Conservation (phyloP, 148 eudicot species). For the Cornus suecica region DNA sequence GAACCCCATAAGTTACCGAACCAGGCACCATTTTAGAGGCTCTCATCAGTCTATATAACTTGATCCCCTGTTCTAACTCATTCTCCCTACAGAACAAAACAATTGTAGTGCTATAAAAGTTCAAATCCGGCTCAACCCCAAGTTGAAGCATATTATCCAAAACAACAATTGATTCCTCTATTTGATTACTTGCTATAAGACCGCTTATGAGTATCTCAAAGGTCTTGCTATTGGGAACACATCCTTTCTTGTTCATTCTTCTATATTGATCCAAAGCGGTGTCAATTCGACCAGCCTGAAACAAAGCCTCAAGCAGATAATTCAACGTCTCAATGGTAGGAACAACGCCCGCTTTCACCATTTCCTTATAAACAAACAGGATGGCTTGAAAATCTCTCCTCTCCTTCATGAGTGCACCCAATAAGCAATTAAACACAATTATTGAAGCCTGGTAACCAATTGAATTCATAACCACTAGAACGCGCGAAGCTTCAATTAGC, state of each 20-base stretch:
- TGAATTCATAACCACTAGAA: conserved; percentile 39
- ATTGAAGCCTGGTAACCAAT: conserved; percentile 37
- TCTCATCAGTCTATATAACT: conserved; percentile 50
- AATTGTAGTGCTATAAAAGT: conserved; percentile 39
- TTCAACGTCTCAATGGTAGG: conserved; percentile 61
- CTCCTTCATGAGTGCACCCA: conserved; percentile 51
- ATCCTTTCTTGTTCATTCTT: conserved; percentile 57
- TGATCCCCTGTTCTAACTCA: conserved; percentile 35
- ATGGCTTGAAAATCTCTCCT: conserved; percentile 49
- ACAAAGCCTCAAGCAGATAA: conserved; percentile 50
- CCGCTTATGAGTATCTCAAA: conserved; percentile 55
- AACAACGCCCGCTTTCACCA: conserved; percentile 57
- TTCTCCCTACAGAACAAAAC: conserved; percentile 39
- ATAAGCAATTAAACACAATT: conserved; percentile 36
- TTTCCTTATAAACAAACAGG: conserved; percentile 64
- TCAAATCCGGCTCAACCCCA: conserved; percentile 41
- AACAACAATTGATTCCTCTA: conserved; percentile 46
- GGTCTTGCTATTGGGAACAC: conserved; percentile 61
- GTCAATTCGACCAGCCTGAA: conserved; percentile 44
- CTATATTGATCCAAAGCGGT: conserved; percentile 59
- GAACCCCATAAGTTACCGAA: conserved; percentile 31
- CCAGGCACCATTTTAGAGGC: conserved; percentile 40
- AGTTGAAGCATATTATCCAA: conserved; percentile 44
- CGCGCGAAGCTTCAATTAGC: conserved; percentile 52
- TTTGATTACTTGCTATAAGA: conserved; percentile 32